These are phyloP conservation scores for Podospora fimiseda DNA, from an alignment of 495 filamentous ascomycete genomes.

Conservation along the genomic window DNA sequence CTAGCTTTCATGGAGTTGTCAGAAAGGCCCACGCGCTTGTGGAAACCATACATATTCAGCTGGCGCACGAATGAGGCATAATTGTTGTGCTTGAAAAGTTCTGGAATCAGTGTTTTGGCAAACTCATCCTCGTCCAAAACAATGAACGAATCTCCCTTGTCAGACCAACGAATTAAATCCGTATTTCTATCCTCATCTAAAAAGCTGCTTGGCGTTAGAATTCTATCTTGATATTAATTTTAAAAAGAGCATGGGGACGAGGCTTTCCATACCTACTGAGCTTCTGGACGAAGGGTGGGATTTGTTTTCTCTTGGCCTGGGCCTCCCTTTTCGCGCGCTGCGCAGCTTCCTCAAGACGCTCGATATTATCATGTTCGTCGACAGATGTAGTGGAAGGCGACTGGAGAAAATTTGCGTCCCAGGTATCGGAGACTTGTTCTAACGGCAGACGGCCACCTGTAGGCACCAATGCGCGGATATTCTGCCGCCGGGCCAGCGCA, in stretches of 20 bases:
- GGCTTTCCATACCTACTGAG: slow-evolving; percentile 69
- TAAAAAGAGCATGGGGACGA: background rate
- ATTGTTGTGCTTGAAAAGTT: slow-evolving; percentile 99
- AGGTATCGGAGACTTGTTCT: slow-evolving; percentile 38
- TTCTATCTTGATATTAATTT: no score
- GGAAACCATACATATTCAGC: slow-evolving; percentile 99
- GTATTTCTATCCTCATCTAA: slow-evolving; percentile 87
- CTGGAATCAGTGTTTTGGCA: slow-evolving; percentile 92
- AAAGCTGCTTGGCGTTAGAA: slow-evolving; percentile 57
- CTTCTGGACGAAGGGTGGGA: slow-evolving; percentile 98
- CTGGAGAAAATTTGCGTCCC: slow-evolving; percentile 34
- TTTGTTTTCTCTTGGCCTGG: slow-evolving; percentile 81
- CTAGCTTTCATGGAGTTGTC: slow-evolving; percentile 97
- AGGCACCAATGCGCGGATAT: slow-evolving; percentile 57
- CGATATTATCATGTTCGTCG: slow-evolving; percentile 63
- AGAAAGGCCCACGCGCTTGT: slow-evolving; percentile 94
- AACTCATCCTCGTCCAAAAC: slow-evolving; percentile 98
- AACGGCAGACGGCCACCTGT: slow-evolving; percentile 32
- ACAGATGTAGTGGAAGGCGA: slow-evolving; percentile 26
- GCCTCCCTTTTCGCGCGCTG: slow-evolving; percentile 73
- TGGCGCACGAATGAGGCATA: slow-evolving; percentile 98
- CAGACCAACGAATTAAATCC: slow-evolving; percentile 94
- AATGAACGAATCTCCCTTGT: slow-evolving; percentile 91
- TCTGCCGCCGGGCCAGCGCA: slow-evolving; percentile 58
- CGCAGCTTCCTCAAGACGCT: slow-evolving; percentile 70